These are phyloP conservation scores for Torrubiella hemipterigena DNA, from an alignment of 2,329 filamentous ascomycete genomes.

Conservation along the genomic window DNA sequence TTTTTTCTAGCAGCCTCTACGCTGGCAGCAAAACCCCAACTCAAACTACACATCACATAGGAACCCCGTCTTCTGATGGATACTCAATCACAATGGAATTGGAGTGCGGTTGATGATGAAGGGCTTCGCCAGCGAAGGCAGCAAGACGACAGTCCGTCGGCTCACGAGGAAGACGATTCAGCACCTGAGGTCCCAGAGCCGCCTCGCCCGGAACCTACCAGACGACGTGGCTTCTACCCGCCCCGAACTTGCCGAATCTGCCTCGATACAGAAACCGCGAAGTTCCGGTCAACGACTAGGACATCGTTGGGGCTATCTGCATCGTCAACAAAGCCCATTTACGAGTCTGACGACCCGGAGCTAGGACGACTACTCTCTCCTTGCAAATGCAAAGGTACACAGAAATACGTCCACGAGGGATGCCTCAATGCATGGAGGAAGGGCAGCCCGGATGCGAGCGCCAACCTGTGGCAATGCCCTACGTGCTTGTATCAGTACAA, in stretches of 20 bases:
- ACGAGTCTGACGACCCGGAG: constrained; percentile 62
- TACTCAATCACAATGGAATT: background rate
- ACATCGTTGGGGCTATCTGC: constrained; percentile 19
- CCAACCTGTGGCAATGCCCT: constrained; percentile 78
- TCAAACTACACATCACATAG: background rate
- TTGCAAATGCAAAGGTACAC: constrained; percentile 86
- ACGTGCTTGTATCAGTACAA: constrained; percentile 79
- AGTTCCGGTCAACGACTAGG: constrained; percentile 24
- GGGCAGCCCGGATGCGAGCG: constrained; percentile 48
- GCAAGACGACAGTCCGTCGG: background rate
- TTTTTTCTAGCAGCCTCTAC: no score
- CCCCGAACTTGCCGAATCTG: constrained; percentile 82
- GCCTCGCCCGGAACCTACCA: no score
- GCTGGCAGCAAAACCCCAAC: background rate
- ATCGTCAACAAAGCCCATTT: constrained; percentile 30
- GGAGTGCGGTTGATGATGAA: background rate
- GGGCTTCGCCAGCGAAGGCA: background rate
- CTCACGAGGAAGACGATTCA: background rate
- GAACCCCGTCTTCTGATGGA: background rate
- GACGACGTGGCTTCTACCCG: constrained; percentile 43
- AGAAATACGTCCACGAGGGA: constrained; percentile 87
- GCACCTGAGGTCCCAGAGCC: constrained; percentile 2
- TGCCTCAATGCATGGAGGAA: constrained; percentile 78
- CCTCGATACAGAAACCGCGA: constrained; percentile 52
- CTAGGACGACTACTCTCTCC: constrained; percentile 74